Conservation (phyloP, 2,329 filamentous ascomycete species). For the Ophiostoma australiae region DNA sequence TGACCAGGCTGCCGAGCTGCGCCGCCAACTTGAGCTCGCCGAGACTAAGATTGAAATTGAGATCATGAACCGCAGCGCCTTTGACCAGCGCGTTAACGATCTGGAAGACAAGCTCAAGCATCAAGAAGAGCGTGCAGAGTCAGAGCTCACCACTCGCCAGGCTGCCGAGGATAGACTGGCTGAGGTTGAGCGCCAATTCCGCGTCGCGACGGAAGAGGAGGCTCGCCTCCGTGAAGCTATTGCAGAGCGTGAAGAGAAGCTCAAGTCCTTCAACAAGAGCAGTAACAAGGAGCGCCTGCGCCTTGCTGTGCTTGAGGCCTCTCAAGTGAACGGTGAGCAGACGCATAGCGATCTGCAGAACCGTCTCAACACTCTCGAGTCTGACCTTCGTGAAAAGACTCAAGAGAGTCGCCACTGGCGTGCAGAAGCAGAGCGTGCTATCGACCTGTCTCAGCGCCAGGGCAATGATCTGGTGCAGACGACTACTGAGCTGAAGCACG, state of each 20-base stretch:
- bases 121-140: slow-evolving; percentile 59
- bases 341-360: slow-evolving; percentile 52
- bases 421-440: slow-evolving; percentile 55
- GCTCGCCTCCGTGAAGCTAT: slow-evolving; percentile 60
- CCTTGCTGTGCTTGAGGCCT: slow-evolving; percentile 62
- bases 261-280: slow-evolving; percentile 55
- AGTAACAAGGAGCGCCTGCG: slow-evolving; percentile 55
- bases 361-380: slow-evolving; percentile 50
- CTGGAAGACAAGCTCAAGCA: slow-evolving; percentile 63
- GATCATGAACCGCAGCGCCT: slow-evolving; percentile 55
- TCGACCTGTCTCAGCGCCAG: slow-evolving; percentile 47
- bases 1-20: slow-evolving; percentile 49
- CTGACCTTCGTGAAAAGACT: slow-evolving; percentile 51
- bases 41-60: slow-evolving; percentile 57
- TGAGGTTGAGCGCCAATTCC: slow-evolving; percentile 65
- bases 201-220: slow-evolving; percentile 67
- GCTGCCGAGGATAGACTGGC: slow-evolving; percentile 67
- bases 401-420: slow-evolving; percentile 59
- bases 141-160: slow-evolving; percentile 59
- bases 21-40: slow-evolving; percentile 51
- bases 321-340: slow-evolving; percentile 55
- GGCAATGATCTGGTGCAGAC: slow-evolving; percentile 47
- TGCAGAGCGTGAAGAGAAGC: slow-evolving; percentile 64
- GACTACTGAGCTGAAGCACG: slow-evolving; percentile 61
- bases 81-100: slow-evolving; percentile 59